Evolutionary conservation across 148 eudicot genomes (phyloP), one percentile per base, ranked within the genome.

Genomic region (Spergularia bocconei): DNA sequence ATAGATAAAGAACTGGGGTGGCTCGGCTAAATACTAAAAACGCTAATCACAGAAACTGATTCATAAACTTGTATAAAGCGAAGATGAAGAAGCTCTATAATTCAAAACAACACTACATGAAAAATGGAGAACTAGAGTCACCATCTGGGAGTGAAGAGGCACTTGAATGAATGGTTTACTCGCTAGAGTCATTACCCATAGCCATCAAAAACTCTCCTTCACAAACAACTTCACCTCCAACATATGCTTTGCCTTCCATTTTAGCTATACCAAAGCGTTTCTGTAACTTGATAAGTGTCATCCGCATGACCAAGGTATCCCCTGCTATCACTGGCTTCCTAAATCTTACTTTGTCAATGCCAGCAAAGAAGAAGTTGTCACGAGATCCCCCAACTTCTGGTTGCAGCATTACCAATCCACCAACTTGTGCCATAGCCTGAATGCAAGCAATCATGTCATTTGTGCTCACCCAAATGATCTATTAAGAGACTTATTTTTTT

Each of bases 181-280:
- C 77, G 44, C 73, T 77, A 23, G 73, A 48, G 59, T 57, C 47
- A 77, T 86, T 82, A 17, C 88, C 98, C 89, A 86, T 87, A 58
- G 98, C 98, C 97, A 95, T 89, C 86, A 95, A 81, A 81, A 95
- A 92, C 61, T 95, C 98, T 68, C 98, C 98, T 80, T 94, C 97
- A 39, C 97, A 94, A 44, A 91, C 98, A 23, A 94, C 83, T 52
- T 90, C 98, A 23, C 87, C 91, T 16, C 96, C 98, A 70, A 94
- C 98, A 60, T 91, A 94, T 29, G 98, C 95, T 73, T 91, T 93
- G 63, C 98, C 95, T 75, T 87, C 96, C 98, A 95, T 90, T 72
- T 95, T 95, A 0, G 96, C 96, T 56, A 95, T 84, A 33, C 97
- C 98, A 71, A 92, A 92, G 67, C 93, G 91, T 82, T 89, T 91